phyloP scores from a whole-genome alignment of 192 early-diverging fungal genomes.

The Podila epicladia region DNA sequence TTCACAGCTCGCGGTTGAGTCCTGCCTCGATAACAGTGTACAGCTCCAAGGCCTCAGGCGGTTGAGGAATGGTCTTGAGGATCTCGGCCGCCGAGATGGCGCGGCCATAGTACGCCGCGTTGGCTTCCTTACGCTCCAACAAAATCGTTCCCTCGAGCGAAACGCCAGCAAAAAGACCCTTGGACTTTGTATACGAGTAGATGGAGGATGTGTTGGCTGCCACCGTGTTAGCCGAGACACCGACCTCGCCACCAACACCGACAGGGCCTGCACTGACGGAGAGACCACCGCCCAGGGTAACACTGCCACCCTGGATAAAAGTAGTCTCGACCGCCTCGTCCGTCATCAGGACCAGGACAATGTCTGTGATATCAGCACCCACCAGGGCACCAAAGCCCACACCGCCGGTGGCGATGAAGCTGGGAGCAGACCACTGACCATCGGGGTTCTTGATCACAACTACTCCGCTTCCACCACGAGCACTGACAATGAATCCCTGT shows the following conservation, averaged over 20 bases:
- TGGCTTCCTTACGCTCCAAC: constrained; percentile 86
- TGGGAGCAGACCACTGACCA: constrained; percentile 85
- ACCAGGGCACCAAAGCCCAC: constrained; percentile 90
- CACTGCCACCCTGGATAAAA: constrained; percentile 86
- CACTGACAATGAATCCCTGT: constrained; percentile 86
- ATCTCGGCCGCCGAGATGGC: constrained; percentile 81
- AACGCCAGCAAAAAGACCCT: constrained; percentile 91
- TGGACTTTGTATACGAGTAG: constrained; percentile 89
- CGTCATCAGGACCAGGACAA: constrained; percentile 92
- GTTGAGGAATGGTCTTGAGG: constrained; percentile 73
- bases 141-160: constrained; percentile 86
- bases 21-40: constrained; percentile 76
- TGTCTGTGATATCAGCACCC: constrained; percentile 92
- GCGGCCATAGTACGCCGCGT: constrained; percentile 79
- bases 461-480: constrained; percentile 85
- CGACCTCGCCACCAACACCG: constrained; percentile 58
- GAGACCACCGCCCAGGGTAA: constrained; percentile 90
- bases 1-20: constrained; percentile 54
- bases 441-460: constrained; percentile 74
- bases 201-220: constrained; percentile 74
- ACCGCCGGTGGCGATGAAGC: constrained; percentile 86
- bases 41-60: constrained; percentile 80
- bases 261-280: constrained; percentile 66
- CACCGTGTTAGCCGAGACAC: constrained; percentile 48
- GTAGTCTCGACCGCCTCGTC: constrained; percentile 86